Evolutionary conservation across 1,284 basidiomycete species (phyloP).

Genomic region (Leccinum solheimii): DNA sequence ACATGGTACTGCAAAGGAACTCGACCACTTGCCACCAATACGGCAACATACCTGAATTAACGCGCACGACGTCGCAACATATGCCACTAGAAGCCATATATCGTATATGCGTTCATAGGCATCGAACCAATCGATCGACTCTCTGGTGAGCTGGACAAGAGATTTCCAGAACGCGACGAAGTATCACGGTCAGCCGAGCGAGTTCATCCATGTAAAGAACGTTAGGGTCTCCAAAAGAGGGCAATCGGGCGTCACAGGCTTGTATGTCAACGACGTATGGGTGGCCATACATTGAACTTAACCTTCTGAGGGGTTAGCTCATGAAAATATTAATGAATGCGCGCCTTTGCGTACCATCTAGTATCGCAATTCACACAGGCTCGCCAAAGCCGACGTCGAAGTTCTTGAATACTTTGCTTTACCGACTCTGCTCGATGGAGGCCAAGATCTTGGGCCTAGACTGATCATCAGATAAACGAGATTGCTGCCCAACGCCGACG

Average conservation of each 20-base stretch:
- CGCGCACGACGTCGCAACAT: slow-evolving; percentile 87
- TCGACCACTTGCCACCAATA: slow-evolving; percentile 11
- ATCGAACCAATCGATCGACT: slow-evolving; percentile 89
- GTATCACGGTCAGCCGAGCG: slow-evolving; percentile 81
- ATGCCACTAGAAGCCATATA: slow-evolving; percentile 82
- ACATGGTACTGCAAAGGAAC: slow-evolving; percentile 69
- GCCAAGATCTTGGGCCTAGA: slow-evolving; percentile 87
- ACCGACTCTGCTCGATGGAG: slow-evolving; percentile 84
- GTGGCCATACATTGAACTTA: slow-evolving; percentile 78
- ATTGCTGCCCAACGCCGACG: slow-evolving; percentile 11
- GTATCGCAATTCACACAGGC: slow-evolving; percentile 88
- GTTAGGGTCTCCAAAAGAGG: slow-evolving; percentile 71
- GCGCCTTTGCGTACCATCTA: slow-evolving; percentile 65
- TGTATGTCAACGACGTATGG: slow-evolving; percentile 91
- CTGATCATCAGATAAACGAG: slow-evolving; percentile 14
- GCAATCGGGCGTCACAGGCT: slow-evolving; percentile 83
- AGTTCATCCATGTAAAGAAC: slow-evolving; percentile 84
- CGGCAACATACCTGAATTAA: slow-evolving; percentile 76
- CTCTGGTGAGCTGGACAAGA: slow-evolving; percentile 71
- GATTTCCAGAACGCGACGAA: slow-evolving; percentile 70
- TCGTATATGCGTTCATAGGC: slow-evolving; percentile 81
- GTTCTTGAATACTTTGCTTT: slow-evolving; percentile 77
- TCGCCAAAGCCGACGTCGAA: slow-evolving; percentile 86
- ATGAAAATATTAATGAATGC: slow-evolving; percentile 2
- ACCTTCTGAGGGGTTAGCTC: slow-evolving; percentile 45